These are phyloP conservation scores for Lecanoromycetidae sp. DNA, from an alignment of 2,329 filamentous ascomycete species.

Conservation along the genomic window DNA sequence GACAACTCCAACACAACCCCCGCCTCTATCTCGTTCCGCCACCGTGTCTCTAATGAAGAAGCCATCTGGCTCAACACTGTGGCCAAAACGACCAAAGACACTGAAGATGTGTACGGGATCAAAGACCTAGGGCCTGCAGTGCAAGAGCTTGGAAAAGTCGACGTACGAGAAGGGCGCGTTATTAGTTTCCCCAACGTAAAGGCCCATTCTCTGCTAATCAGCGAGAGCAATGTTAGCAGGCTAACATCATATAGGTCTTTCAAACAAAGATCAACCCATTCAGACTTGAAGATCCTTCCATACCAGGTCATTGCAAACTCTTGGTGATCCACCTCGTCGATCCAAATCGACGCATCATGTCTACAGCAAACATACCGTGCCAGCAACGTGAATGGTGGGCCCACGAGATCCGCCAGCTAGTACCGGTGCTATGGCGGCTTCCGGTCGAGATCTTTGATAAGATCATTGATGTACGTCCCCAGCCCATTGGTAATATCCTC, in stretches of 20 bases:
- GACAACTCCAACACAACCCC: conserved; percentile 44
- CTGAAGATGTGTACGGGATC: conserved; percentile 25
- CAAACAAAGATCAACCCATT: conserved; percentile 5
- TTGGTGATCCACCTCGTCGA: conserved; percentile 49
- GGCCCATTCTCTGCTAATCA: too few relatives aligned
- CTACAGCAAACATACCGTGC: conserved; percentile 39
- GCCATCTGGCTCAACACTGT: neutral
- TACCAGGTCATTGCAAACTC: conserved; percentile 44
- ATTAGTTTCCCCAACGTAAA: conserved; percentile 48
- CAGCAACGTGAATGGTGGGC: conserved; percentile 38
- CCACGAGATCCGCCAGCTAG: conserved; percentile 15
- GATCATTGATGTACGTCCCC: too few relatives aligned
- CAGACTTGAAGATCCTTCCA: conserved; percentile 30
- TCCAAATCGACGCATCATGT: conserved; percentile 40
- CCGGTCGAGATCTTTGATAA: conserved; percentile 21
- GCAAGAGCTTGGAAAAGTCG: conserved; percentile 38
- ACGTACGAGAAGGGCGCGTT: conserved; percentile 37
- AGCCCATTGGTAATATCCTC: too few relatives aligned
- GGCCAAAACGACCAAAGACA: neutral
- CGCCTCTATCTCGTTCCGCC: conserved; percentile 40
- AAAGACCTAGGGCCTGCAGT: conserved; percentile 24
- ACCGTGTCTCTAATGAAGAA: conserved; percentile 24
- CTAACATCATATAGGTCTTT: too few relatives aligned
- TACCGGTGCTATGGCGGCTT: conserved; percentile 8
- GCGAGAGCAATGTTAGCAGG: too few relatives aligned